phyloP scores from a whole-genome alignment of 306 rosid species.

The Styphnolobium japonicum region DNA sequence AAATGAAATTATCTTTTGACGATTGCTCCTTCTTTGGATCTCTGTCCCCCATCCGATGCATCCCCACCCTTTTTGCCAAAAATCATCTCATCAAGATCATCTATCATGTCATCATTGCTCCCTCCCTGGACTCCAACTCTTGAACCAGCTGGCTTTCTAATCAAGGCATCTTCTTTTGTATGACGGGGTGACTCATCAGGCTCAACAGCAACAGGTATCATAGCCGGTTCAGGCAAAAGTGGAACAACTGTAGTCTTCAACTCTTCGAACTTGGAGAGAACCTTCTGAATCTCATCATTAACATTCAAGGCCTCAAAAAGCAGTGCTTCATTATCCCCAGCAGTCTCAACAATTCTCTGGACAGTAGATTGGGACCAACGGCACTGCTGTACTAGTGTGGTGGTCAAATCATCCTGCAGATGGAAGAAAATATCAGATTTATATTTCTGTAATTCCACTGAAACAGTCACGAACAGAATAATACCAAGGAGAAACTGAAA shows the following conservation, averaged over 20 bases:
- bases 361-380: constrained; percentile 50
- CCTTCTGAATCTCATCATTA: constrained; percentile 84
- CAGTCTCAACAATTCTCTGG: constrained; percentile 64
- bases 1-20: constrained; percentile 61
- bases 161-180: constrained; percentile 48
- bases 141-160: constrained; percentile 58
- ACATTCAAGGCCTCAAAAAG: constrained; percentile 80
- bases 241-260: constrained; percentile 38
- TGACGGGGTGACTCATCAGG: constrained; percentile 65
- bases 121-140: constrained; percentile 48
- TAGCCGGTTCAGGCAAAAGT: constrained; percentile 58
- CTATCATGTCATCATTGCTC: constrained; percentile 80
- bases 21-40: constrained; percentile 62
- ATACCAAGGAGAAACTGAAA: too few relatives aligned
- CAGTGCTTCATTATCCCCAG: constrained; percentile 74
- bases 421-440: neutral
- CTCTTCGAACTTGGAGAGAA: constrained; percentile 62
- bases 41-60: constrained; percentile 39
- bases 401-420: constrained; percentile 75
- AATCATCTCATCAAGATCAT: constrained; percentile 97
- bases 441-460: neutral
- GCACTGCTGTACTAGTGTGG: constrained; percentile 74
- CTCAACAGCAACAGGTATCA: constrained; percentile 68
- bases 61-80: constrained; percentile 75
- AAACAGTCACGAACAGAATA: too few relatives aligned